A percentile compares a stretch with the other conserved stretches of the same genome.
Conservation (phyloP, 805 yeast species). For the Ogataea minuta region DNA sequence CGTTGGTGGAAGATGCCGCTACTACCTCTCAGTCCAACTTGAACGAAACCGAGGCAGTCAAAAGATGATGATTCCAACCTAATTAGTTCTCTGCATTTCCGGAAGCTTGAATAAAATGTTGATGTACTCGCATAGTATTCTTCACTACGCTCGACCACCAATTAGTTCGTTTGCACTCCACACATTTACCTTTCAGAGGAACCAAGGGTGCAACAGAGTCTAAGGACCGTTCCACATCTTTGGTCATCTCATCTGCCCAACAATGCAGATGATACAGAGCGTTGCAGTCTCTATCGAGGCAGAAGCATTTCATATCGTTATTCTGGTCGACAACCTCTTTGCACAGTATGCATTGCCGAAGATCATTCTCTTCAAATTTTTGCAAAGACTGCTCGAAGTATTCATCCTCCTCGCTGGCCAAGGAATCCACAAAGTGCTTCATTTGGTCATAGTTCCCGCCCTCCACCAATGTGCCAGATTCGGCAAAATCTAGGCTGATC, state of each 20-base stretch:
- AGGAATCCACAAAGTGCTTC: slow-evolving; percentile 18
- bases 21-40: slow-evolving; percentile 25
- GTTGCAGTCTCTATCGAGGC: slow-evolving; percentile 29
- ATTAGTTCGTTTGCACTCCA: slow-evolving; percentile 23
- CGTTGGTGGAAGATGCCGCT: slow-evolving; percentile 12
- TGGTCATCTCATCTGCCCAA: slow-evolving; percentile 24
- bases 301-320: slow-evolving; percentile 23
- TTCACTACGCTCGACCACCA: slow-evolving; percentile 32
- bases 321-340: slow-evolving; percentile 12
- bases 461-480: slow-evolving; percentile 11
- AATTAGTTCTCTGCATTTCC: background rate
- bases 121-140: slow-evolving; percentile 19
- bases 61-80: slow-evolving; percentile 20
- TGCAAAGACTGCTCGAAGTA: slow-evolving; percentile 19
- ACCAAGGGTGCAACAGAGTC: slow-evolving; percentile 18
- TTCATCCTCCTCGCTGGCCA: slow-evolving; percentile 11
- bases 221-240: slow-evolving; percentile 6
- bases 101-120: slow-evolving; percentile 5
- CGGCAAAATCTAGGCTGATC: slow-evolving; percentile 15
- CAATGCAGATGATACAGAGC: slow-evolving; percentile 37
- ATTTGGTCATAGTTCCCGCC: slow-evolving; percentile 34
- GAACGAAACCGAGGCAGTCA: slow-evolving; percentile 30
- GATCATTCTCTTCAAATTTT: slow-evolving; percentile 8
- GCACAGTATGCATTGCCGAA: slow-evolving; percentile 18
- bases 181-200: slow-evolving; percentile 30